Base-by-base conservation (phyloP, 345 rosid species). In the Melaleuca quinquenervia region DNA sequence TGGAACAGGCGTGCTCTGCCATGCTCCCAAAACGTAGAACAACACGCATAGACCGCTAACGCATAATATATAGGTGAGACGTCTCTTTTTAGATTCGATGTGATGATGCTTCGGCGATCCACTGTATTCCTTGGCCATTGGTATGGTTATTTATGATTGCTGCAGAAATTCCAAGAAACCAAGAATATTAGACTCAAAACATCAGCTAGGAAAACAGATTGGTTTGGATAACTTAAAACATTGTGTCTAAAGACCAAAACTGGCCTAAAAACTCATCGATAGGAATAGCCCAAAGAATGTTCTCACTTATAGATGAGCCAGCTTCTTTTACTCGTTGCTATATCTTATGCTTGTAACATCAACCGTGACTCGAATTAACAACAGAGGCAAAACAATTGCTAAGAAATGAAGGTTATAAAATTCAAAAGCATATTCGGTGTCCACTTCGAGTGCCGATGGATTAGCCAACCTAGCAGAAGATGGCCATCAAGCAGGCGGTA, bases 21-120 rank as follows among this genome's bases (percentile, higher is more conserved):
- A 96, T 52, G 98, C 92, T 56, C 99, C 99, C 89, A 97, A 82
- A 85, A 93, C 90, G 84, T 96, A 96, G 84, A 92, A 97, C 89
- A 96, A 85, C 82, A 96, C 89, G 87, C 99, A 97, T 62, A 97
- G 97, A 74, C 96, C 96, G 48, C 98, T 91, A 29, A 94, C 94
- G 52, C 95, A 96, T 3, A 95, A 90, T 54, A 96, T 84, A 96
- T 94, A 94, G 53, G 96, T 93, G 44, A 97, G 90, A 60, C 95
- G 94, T 89, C 86, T 97, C 89, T 94, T 93, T 89, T 92, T 95
- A 51, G 93, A 87, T 88, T 94, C 98, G 24, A 91, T 84, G 76
- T 83, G 90, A 84, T 88, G 92, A 29, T 44, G 93, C 88, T 93
- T 93, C n/a, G 98, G 93, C 75, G 95, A 95, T 88, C 93, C 97